These are phyloP conservation scores for Saussurea involucrata DNA, from an alignment of 129 eudicot species.

Conservation along the genomic window DNA sequence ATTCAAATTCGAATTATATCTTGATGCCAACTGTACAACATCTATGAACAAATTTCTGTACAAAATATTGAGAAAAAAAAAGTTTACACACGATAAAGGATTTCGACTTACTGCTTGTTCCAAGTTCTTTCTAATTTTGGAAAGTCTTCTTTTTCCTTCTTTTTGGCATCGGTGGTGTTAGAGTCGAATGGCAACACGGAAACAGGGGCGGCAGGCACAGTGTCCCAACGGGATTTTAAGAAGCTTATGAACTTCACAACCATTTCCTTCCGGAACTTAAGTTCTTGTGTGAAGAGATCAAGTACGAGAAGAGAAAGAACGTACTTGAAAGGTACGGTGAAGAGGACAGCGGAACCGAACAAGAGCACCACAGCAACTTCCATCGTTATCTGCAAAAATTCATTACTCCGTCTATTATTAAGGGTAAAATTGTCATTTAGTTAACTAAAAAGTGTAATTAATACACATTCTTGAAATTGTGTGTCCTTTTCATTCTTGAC, in stretches of 20 bases:
- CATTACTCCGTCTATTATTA: background rate
- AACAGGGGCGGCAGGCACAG: slow-evolving; percentile 87
- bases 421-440: background rate
- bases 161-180: slow-evolving; percentile 23
- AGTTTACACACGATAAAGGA: slow-evolving; percentile 9
- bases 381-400: slow-evolving; percentile 62
- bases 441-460: background rate
- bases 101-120: slow-evolving; percentile 20
- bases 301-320: slow-evolving; percentile 51
- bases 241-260: slow-evolving; percentile 49
- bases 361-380: slow-evolving; percentile 85
- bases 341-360: slow-evolving; percentile 51
- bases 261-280: slow-evolving; percentile 65
- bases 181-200: slow-evolving; percentile 64
- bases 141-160: slow-evolving; percentile 24
- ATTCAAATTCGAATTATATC: slow-evolving; percentile 15
- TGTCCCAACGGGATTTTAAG: slow-evolving; percentile 87
- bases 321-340: slow-evolving; percentile 83
- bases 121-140: slow-evolving; percentile 35
- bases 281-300: slow-evolving; percentile 88
- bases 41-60: slow-evolving; percentile 21
- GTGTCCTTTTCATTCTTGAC: background rate
- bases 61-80: slow-evolving; percentile 7
- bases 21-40: slow-evolving; percentile 19
- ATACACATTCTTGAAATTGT: background rate